Percentiles rank a stretch among this genome's conserved stretches.
Evolutionary conservation across 192 early-diverging fungal genomes (phyloP).

Genomic region (Entomortierella chlamydospora): DNA sequence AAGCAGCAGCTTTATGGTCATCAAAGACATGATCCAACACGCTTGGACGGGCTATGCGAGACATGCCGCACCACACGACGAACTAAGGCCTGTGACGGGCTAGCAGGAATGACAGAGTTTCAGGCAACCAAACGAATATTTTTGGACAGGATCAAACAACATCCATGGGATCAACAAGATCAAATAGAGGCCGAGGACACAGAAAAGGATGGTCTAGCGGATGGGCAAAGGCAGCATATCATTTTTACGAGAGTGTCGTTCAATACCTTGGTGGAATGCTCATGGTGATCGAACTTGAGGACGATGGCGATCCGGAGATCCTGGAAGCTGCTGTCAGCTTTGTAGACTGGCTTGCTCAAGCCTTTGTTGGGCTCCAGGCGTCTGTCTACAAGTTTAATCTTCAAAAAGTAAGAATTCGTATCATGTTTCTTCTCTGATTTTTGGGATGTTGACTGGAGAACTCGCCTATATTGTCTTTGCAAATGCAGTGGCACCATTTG

Average conservation of each 20-base stretch:
- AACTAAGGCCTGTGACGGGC: conserved; percentile 19
- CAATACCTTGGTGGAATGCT: conserved; percentile 76
- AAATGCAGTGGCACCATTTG: conserved; percentile 9
- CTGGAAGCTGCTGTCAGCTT: conserved; percentile 66
- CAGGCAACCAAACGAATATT: conserved; percentile 63
- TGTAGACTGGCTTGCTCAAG: conserved; percentile 64
- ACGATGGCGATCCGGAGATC: conserved; percentile 54
- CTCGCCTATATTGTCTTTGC: no score
- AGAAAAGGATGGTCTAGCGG: not conserved
- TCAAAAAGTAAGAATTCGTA: conserved; percentile 10
- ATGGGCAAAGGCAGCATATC: no score
- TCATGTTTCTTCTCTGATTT: not conserved
- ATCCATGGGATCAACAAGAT: not conserved
- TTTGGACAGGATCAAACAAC: conserved; percentile 47
- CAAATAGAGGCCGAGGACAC: not conserved
- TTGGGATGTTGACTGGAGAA: no score
- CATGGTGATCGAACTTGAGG: conserved; percentile 66
- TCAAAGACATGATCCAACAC: conserved; percentile 34
- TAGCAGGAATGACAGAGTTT: conserved; percentile 71
- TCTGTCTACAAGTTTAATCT: conserved; percentile 59
- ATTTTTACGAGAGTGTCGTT: conserved; percentile 76
- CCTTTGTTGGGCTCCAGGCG: conserved; percentile 64
- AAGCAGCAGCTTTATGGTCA: not conserved
- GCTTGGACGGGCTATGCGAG: conserved; percentile 26
- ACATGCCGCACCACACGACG: conserved; percentile 25